Evolutionary conservation across 2,329 filamentous ascomycete species (phyloP), one percentile per base, ranked within the genome.

Genomic region (Hymenoscyphus infarciens): DNA sequence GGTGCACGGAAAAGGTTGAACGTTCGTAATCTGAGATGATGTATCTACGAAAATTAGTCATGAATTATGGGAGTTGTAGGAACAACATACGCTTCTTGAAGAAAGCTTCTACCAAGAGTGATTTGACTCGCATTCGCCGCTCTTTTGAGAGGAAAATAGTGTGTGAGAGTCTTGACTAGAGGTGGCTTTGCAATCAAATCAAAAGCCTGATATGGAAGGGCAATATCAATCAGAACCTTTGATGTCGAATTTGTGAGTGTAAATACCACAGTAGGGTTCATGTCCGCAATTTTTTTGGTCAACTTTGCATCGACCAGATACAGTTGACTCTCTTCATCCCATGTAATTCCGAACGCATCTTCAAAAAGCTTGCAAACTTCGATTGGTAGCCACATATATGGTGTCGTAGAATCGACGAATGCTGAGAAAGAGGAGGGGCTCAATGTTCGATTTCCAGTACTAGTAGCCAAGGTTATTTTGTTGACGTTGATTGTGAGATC

Each of bases 21-120:
- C 75, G 75, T 65, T 79, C 77, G 61, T 79, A 79, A 66, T 79
- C 76, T 39, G 73, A 75, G 10, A 71, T 69, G 4, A 72, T 56
- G 54, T 72, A 71, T 8, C 67, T 69, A 39, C 4, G 33, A 33
- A 13, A 55, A 29, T 64, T 35, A 63, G 59, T 33, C 6, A 10
- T n/a, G 59, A 45, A 7, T 10, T 42, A 27, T 15, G n/a, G 6
- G 13, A n/a, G 16, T 22, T 3, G 10, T 13, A 5, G 27, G 22
- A n/a, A 10, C 3, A 33, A 55, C 66, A 60, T 61, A 71, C 54
- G 75, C 73, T 68, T 79, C 77, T 67, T 79, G 77, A 16, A 79
- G 66, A 62, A 79, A 78, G 8, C 71, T 67, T 57, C 77, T 70
- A n/a, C 77, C 77, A 45, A 79, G 71, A 7, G 72, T 75, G 56